Evolutionary conservation across 2,329 filamentous ascomycete species (phyloP).

Genomic region (Alternaria sp.): DNA sequence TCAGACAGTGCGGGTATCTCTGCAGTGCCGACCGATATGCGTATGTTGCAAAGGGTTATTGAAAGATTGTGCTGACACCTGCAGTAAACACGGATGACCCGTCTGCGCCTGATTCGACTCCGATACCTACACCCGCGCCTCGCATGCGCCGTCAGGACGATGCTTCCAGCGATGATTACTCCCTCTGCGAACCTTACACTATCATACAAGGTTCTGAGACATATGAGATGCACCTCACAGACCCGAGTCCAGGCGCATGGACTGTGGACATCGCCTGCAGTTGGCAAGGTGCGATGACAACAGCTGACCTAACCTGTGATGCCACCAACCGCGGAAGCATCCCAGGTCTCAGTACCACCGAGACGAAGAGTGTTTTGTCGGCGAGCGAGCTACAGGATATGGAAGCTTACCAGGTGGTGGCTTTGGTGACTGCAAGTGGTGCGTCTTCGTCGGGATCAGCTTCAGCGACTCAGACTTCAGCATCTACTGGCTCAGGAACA

Average conservation of each 20-base stretch:
- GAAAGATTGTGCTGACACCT: neutral
- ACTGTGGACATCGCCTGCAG: constrained; percentile 32
- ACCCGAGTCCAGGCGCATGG: constrained; percentile 27
- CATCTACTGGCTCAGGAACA: constrained; percentile 2
- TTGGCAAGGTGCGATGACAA: constrained; percentile 30
- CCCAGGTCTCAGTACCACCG: neutral
- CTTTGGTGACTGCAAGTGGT: constrained; percentile 24
- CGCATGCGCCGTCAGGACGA: constrained; percentile 28
- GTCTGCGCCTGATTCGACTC: neutral
- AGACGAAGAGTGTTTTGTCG: constrained; percentile 9
- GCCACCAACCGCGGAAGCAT: constrained; percentile 22
- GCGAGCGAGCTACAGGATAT: constrained; percentile 17
- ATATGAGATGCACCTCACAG: constrained; percentile 30
- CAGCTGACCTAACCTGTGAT: constrained; percentile 35
- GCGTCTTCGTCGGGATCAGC: constrained; percentile 11
- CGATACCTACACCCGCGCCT: constrained; percentile 27
- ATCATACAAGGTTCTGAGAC: constrained; percentile 36
- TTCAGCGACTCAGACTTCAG: constrained; percentile 2
- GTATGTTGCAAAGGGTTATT: neutral
- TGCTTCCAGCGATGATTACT: constrained; percentile 5
- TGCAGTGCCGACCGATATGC: constrained; percentile 8
- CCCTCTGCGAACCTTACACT: constrained; percentile 31
- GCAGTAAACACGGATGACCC: neutral
- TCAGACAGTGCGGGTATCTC: constrained; percentile 20
- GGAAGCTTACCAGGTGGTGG: constrained; percentile 15